Conservation (phyloP, 768 basidiomycete genomes). For the Mycena vulgaris region DNA sequence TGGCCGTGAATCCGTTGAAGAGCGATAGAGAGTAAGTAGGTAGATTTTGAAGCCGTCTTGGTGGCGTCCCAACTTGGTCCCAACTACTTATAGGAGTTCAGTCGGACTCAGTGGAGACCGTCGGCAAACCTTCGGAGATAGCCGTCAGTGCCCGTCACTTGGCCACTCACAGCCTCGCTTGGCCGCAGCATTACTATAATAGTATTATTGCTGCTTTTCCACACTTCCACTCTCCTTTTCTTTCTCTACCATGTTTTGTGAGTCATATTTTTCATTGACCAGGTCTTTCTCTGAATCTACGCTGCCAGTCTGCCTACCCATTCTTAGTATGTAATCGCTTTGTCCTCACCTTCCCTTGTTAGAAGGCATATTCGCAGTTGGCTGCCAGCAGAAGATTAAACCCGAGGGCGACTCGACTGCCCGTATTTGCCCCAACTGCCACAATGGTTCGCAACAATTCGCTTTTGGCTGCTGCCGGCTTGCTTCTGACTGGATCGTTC, state of each 20-base stretch:
- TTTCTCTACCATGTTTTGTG: conserved; percentile 44
- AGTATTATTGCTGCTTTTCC: no score
- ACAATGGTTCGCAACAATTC: conserved; percentile 69
- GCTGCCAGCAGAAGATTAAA: conserved; percentile 73
- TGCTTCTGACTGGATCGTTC: conserved; percentile 20
- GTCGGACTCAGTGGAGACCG: no score
- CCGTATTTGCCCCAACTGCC: conserved; percentile 78
- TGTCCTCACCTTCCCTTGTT: conserved; percentile 11
- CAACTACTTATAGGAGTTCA: no score
- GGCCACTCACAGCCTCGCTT: background rate
- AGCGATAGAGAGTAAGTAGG: no score
- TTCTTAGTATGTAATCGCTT: conserved; percentile 58
- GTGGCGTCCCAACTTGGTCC: no score
- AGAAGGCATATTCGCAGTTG: conserved; percentile 62
- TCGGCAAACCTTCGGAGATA: no score
- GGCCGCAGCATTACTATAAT: background rate
- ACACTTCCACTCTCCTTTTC: background rate
- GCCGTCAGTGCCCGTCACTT: no score
- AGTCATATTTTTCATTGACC: conserved; percentile 16
- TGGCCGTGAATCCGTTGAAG: no score
- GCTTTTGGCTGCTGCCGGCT: background rate
- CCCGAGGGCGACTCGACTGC: conserved; percentile 67
- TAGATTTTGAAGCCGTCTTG: no score
- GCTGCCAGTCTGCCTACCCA: conserved; percentile 65
- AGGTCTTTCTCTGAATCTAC: background rate